Conservation (phyloP, 805 yeast species). For the Spathaspora hagerdaliae region DNA sequence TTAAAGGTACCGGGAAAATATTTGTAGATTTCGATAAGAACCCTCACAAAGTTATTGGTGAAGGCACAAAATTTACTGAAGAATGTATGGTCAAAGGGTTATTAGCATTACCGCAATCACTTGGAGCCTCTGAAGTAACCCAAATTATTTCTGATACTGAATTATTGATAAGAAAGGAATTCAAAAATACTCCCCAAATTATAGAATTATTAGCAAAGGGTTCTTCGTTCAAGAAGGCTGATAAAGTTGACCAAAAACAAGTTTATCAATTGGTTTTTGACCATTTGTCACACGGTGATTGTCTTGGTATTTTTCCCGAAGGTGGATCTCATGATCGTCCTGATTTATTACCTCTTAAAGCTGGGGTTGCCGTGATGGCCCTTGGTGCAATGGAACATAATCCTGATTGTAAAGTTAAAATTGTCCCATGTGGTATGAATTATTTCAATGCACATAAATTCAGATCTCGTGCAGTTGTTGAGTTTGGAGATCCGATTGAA, state of each 20-base stretch:
- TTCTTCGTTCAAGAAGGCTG: conserved; percentile 66
- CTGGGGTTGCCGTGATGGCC: conserved; percentile 98
- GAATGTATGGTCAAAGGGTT: conserved; percentile 66
- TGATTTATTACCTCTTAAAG: conserved; percentile 85
- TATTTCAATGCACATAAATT: conserved; percentile 95
- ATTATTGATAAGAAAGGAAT: conserved; percentile 63
- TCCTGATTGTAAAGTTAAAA: conserved; percentile 72
- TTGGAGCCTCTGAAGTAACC: conserved; percentile 71
- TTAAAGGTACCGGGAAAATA: conserved; percentile 63
- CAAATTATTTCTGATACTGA: conserved; percentile 71
- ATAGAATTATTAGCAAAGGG: conserved; percentile 45
- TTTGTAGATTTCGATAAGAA: conserved; percentile 48
- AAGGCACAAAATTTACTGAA: conserved; percentile 59
- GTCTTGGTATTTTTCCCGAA: conserved; percentile 94
- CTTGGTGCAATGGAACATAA: conserved; percentile 84
- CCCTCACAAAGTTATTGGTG: conserved; percentile 56
- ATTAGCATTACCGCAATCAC: conserved; percentile 69
- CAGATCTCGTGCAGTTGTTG: conserved; percentile 91
- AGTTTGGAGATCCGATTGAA: conserved; percentile 85
- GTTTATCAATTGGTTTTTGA: conserved; percentile 84
- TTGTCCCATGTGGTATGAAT: conserved; percentile 97
- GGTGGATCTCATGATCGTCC: conserved; percentile 98
- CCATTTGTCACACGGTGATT: conserved; percentile 74
- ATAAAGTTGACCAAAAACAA: conserved; percentile 76
- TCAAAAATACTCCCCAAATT: conserved; percentile 48